Percentiles rank a stretch among this genome's conserved stretches.
phyloP scores from a whole-genome alignment of 768 basidiomycete genomes.

The Leccinum pellstonianum region DNA sequence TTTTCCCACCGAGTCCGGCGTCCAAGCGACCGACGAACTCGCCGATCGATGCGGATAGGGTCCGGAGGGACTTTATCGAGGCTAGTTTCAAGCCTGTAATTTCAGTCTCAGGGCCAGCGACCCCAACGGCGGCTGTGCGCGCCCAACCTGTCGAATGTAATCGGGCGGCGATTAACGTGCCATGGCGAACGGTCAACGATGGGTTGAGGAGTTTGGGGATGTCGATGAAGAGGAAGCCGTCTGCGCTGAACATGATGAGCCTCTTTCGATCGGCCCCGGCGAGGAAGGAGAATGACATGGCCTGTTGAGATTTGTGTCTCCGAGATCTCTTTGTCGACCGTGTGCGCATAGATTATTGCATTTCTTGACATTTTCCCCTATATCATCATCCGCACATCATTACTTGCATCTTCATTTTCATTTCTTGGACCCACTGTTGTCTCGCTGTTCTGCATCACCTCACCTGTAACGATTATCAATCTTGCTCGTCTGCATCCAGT shows the following conservation, averaged over 20 bases:
- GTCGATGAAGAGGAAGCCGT: constrained; percentile 20
- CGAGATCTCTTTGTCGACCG: neutral
- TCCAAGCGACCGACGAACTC: constrained; percentile 36
- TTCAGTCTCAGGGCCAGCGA: neutral
- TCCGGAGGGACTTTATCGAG: constrained; percentile 42
- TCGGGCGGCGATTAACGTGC: constrained; percentile 6
- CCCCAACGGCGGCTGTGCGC: neutral
- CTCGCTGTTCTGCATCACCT: neutral
- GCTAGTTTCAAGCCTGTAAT: constrained; percentile 37
- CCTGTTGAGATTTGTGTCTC: neutral
- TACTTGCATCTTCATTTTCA: neutral
- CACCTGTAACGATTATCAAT: neutral
- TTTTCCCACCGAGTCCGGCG: constrained; percentile 33
- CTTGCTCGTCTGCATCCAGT: neutral
- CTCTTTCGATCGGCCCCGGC: constrained; percentile 28
- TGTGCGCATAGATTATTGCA: neutral
- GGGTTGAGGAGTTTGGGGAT: constrained; percentile 11
- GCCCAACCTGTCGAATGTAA: neutral
- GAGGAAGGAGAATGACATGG: constrained; percentile 17
- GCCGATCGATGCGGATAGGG: constrained; percentile 34
- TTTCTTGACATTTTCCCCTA: neutral
- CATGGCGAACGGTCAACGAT: constrained; percentile 7
- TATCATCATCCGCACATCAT: neutral
- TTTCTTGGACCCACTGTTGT: neutral
- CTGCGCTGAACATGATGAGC: constrained; percentile 30